phyloP scores from a whole-genome alignment of 75 land plant species.

The Cryptomeria japonica region DNA sequence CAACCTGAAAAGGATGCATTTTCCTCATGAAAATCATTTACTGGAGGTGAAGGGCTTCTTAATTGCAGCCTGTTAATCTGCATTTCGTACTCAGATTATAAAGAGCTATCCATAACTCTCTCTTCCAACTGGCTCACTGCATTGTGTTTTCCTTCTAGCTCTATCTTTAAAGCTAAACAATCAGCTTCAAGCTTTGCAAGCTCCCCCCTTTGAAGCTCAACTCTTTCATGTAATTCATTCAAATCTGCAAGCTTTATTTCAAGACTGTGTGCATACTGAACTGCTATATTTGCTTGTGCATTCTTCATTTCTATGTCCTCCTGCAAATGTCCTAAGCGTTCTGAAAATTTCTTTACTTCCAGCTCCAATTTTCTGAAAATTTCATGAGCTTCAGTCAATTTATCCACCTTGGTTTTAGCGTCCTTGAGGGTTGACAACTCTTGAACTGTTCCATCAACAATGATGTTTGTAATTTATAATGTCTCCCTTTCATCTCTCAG shows the following conservation, averaged over 20 bases:
- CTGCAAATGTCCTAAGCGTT: constrained; percentile 61
- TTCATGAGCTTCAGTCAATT: no score
- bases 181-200: constrained; percentile 40
- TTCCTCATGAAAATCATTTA: no score
- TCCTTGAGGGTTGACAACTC: no score
- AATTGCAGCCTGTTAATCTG: constrained; percentile 54
- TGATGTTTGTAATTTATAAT: no score
- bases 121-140: constrained; percentile 45
- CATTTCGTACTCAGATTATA: constrained; percentile 60
- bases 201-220: constrained; percentile 31
- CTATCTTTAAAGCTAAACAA: constrained; percentile 27
- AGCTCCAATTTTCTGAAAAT: no score
- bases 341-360: no score
- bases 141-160: constrained; percentile 40
- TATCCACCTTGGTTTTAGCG: no score
- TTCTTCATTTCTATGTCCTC: constrained; percentile 50
- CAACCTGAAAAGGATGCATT: no score
- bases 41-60: no score
- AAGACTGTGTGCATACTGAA: constrained; percentile 38
- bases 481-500: no score
- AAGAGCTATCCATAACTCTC: constrained; percentile 20
- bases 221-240: constrained; percentile 28
- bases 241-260: constrained; percentile 37
- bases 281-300: constrained; percentile 27
- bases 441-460: no score